phyloP scores from a whole-genome alignment of 2,329 filamentous ascomycete species.

The Aureobasidium melanogenum region DNA sequence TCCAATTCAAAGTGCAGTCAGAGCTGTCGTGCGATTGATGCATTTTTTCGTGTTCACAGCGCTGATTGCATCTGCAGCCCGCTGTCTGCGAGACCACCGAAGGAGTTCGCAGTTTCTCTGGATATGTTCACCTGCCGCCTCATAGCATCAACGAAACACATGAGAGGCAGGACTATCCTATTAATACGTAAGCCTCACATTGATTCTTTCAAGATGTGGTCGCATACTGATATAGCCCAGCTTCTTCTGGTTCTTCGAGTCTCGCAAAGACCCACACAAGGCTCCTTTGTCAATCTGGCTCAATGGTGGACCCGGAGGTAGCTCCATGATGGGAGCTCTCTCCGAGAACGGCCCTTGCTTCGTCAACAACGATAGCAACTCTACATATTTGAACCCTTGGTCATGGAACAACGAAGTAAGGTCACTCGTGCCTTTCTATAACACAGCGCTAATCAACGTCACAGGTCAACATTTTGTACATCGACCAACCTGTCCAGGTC shows the following conservation, averaged over 20 bases:
- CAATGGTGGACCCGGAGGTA: constrained; percentile 48
- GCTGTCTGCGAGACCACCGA: constrained; percentile 40
- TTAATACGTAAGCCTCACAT: constrained; percentile 21
- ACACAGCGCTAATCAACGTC: not conserved
- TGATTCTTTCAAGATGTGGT: constrained; percentile 21
- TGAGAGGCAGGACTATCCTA: constrained; percentile 19
- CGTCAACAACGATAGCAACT: constrained; percentile 45
- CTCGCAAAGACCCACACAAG: constrained; percentile 43
- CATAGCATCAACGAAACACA: constrained; percentile 17
- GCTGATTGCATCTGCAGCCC: constrained; percentile 12
- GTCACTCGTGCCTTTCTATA: not conserved
- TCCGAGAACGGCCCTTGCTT: constrained; percentile 47
- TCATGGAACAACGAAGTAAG: constrained; percentile 46
- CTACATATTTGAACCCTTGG: constrained; percentile 45
- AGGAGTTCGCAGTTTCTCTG: constrained; percentile 36
- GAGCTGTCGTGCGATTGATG: not conserved
- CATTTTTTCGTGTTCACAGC: not conserved
- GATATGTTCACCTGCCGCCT: constrained; percentile 23
- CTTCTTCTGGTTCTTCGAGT: constrained; percentile 57
- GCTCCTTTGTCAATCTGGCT: constrained; percentile 50
- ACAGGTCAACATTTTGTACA: constrained; percentile 45
- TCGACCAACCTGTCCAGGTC: constrained; percentile 54
- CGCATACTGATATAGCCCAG: constrained; percentile 20
- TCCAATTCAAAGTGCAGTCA: not conserved
- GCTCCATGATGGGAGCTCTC: constrained; percentile 41